Conservation (phyloP, 768 basidiomycete genomes). For the Termitomyces sp. region DNA sequence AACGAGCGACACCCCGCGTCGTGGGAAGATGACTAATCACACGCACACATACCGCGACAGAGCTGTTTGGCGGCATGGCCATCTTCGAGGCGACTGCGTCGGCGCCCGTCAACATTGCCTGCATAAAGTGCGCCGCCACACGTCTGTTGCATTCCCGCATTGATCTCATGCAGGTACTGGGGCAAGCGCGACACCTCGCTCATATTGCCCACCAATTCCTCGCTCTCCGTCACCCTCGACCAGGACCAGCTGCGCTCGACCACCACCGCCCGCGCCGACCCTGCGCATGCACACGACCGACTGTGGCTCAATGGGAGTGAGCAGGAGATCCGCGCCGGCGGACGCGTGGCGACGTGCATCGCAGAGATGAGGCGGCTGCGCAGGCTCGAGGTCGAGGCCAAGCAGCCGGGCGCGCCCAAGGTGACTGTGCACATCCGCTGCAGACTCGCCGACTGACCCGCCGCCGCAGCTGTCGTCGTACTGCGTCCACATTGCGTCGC, state of each 20-base stretch:
- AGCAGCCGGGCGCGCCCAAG: conserved; percentile 58
- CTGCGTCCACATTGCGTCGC: conserved; percentile 84
- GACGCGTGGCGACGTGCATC: conserved; percentile 82
- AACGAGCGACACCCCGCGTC: conserved; percentile 11
- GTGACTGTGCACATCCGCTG: conserved; percentile 29
- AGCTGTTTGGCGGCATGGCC: too few species aligned
- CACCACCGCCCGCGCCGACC: conserved; percentile 85
- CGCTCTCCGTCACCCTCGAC: conserved; percentile 94
- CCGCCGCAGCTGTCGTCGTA: conserved; percentile 55
- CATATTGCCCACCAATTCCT: conserved; percentile 96
- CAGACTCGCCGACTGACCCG: conserved; percentile 5
- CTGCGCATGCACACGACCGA: conserved; percentile 65
- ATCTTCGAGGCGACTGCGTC: conserved; percentile 82
- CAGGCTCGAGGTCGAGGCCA: conserved; percentile 64
- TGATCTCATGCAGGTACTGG: conserved; percentile 73
- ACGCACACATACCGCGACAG: too few species aligned
- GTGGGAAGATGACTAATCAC: conserved; percentile 17
- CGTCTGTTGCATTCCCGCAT: too few species aligned
- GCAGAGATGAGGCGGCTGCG: conserved; percentile 78
- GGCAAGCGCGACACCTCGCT: conserved; percentile 95
- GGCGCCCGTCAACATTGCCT: conserved; percentile 97
- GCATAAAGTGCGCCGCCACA: conserved; percentile 90
- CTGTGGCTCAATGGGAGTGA: conserved; percentile 95
- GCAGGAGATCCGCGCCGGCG: conserved; percentile 80
- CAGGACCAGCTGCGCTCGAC: conserved; percentile 95